Base-by-base conservation (phyloP, 1,139 yeast genomes). In the Nadsonia starkeyi-henricii region DNA sequence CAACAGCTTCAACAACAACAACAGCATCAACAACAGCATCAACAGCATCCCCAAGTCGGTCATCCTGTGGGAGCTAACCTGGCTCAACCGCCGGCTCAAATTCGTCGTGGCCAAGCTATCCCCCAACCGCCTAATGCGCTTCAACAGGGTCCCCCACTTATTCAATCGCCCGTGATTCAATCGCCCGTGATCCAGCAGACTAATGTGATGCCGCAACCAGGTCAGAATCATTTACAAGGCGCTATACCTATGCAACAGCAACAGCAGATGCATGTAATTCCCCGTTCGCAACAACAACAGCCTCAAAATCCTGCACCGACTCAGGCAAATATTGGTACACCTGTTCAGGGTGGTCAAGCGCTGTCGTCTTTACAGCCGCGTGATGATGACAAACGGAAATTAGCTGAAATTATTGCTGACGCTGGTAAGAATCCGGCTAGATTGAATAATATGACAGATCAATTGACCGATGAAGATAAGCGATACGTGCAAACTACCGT, bases 351-450 rank as follows among this genome's bases (percentile, higher is more conserved):
- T 43, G 36, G 49, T 37, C 57, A 55, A 15, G 66, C 66, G 45
- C 12, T 44, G 2, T 44, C 45, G 8, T 30, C 47, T 20, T 41
- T 46, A n/a, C 48, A 42, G 4, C 43, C 43, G 18, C 23, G 48
- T 8, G 75, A 72, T 18, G 74, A 70, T 43, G 80, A 77, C 58
- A 68, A 75, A 60, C 64, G 67, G 55, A 76, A 75, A 49, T 71
- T 85, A 53, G 74, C 79, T 52, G 75, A 73, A 52, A 72, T 86
- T 46, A 73, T 80, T 52, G 81, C 78, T 44, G 93, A 84, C 53
- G 88, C 83, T 1, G 70, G 82, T 0, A 69, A 76, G 37, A 77
- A 80, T 50, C 84, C 83, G 33, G 76, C 85, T 33, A 74, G 78
- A 43, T 65, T 85, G 52, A 77, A 78, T 50, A 85, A 85, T 58